Evolutionary conservation across 495 filamentous ascomycete species (phyloP), one percentile per base, ranked within the genome.

Genomic region (Zalerion maritima): DNA sequence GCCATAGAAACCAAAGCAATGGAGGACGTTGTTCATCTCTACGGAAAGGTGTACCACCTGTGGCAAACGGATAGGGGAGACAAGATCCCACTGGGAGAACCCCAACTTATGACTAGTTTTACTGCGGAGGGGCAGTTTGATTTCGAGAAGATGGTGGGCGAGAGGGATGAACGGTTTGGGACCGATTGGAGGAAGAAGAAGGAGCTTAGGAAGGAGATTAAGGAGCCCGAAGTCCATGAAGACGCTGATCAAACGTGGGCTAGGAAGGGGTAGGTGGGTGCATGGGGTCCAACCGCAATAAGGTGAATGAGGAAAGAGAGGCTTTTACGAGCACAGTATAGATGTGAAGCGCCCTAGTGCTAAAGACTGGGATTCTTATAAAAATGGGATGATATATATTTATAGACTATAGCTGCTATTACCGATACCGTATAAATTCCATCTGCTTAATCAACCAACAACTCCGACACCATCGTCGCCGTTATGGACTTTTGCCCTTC

Each of bases 51-150:
- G n/a, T 93, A 75, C 54, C 84, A 85, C 45, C 57, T 89, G 28
- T 93, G 84, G 84, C 81, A 91, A 63, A 67, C 76, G 16, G 81
- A 91, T 47, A 57, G 71, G n/a, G 83, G 86, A 4, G 69, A 89
- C 43, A 46, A 67, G 38, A 40, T 93, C 40, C 81, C 82, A 13
- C 44, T 89, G 32, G 82, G 83, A 0, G 55, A 58, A 50, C 80
- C 82, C 35, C 53, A 78, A 56, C 54, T 92, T 37, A 87, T 89
- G 82, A 71, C 64, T 22, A 85, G 78, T 45, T 77, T 75, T 43
- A 75, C 68, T 8, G 50, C 55, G 3, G 52, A 64, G 20, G 67
- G 60, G 8, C 72, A 72, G 46, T 43, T 57, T 5, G 71, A 69
- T 20, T 59, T 79, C 37, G 71, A 75, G 23, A 65, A 57, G 42